Percentiles rank a stretch among this genome's conserved stretches.
phyloP scores from a whole-genome alignment of 2,329 filamentous ascomycete species.

The Epichloe uncinata region DNA sequence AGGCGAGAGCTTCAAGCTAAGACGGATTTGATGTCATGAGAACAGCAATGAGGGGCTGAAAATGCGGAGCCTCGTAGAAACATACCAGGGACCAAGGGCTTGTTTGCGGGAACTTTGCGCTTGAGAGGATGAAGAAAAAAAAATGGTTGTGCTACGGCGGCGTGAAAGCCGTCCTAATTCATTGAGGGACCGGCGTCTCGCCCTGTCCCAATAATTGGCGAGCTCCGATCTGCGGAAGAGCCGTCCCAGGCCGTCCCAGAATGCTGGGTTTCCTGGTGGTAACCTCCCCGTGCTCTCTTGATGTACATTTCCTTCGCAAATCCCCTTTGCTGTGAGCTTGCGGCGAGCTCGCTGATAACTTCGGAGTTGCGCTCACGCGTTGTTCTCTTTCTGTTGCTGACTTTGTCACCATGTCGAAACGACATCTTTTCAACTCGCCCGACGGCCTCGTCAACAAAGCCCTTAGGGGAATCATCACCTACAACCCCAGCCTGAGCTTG shows the following conservation, averaged over 20 bases:
- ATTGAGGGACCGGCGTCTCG: too few relatives aligned
- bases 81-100: background rate
- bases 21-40: constrained; percentile 1
- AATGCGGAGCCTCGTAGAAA: constrained; percentile 1
- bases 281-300: too few relatives aligned
- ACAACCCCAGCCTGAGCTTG: constrained; percentile 36
- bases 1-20: background rate
- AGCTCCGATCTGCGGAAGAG: too few relatives aligned
- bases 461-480: constrained; percentile 36
- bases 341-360: too few relatives aligned
- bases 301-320: too few relatives aligned
- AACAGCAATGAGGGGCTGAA: background rate
- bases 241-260: too few relatives aligned
- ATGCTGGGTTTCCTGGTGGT: too few relatives aligned
- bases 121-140: background rate
- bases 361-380: too few relatives aligned
- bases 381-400: background rate
- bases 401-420: constrained; percentile 29
- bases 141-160: background rate
- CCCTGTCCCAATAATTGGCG: too few relatives aligned
- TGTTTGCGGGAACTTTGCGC: background rate
- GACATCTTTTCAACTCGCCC: constrained; percentile 38
- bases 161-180: background rate
- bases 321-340: too few relatives aligned
- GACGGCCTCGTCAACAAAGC: constrained; percentile 41